phyloP scores from a whole-genome alignment of 495 filamentous ascomycete genomes.

The Xylaria venustula region DNA sequence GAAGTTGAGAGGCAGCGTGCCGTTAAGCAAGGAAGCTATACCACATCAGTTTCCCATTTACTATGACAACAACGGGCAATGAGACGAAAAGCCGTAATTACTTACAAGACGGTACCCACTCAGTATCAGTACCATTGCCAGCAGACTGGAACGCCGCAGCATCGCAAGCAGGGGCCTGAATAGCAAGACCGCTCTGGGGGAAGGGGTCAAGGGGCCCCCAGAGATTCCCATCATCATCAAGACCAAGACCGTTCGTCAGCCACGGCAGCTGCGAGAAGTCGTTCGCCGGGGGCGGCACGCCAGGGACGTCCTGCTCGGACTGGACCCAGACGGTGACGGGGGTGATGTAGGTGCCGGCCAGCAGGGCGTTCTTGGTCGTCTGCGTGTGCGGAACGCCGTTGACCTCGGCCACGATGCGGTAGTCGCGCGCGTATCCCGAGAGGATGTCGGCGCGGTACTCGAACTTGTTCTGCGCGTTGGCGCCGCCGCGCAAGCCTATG shows the following conservation, averaged over 20 bases:
- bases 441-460: constrained; percentile 28
- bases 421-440: constrained; percentile 36
- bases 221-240: constrained; percentile 18
- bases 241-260: constrained; percentile 23
- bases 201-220: constrained; percentile 29
- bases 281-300: constrained; percentile 27
- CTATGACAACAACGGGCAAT: too few relatives aligned
- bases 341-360: constrained; percentile 37
- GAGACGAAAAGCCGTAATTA: too few relatives aligned
- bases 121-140: constrained; percentile 1
- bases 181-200: constrained; percentile 18
- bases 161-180: constrained; percentile 2
- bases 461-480: constrained; percentile 35
- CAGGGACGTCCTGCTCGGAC: constrained; percentile 29
- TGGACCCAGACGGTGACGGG: constrained; percentile 42
- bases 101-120: constrained; percentile 13
- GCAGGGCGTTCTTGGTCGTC: constrained; percentile 35
- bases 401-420: constrained; percentile 27
- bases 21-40: constrained; percentile 8
- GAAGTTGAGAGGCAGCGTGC: constrained; percentile 3
- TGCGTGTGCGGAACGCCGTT: constrained; percentile 23
- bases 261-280: constrained; percentile 19
- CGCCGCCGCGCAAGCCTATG: constrained; percentile 25
- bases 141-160: not conserved
- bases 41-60: not conserved